These are phyloP conservation scores for Agrocybe pediades DNA, from an alignment of 768 basidiomycete genomes.

Conservation along the genomic window DNA sequence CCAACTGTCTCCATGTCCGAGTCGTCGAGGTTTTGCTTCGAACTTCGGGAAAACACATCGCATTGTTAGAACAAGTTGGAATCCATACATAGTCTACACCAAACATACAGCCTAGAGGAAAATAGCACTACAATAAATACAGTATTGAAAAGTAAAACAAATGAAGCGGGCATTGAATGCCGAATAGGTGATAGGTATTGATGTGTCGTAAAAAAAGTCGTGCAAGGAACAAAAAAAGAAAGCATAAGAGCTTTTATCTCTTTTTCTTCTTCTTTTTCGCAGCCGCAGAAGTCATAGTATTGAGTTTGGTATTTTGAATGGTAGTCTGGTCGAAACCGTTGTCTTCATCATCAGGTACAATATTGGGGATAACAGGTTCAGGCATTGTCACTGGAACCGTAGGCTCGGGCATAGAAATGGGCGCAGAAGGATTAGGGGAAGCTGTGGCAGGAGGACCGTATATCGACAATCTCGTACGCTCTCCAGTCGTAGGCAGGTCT, in stretches of 20 bases:
- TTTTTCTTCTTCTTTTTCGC: constrained; percentile 19
- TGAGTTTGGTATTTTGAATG: constrained; percentile 21
- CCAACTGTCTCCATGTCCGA: too few species aligned
- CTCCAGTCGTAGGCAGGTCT: constrained; percentile 14
- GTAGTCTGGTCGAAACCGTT: constrained; percentile 24
- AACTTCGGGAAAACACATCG: too few species aligned
- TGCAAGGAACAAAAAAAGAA: background rate
- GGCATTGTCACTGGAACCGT: constrained; percentile 7
- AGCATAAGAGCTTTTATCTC: background rate
- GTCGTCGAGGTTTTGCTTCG: too few species aligned
- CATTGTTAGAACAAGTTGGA: too few species aligned
- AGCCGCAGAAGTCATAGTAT: constrained; percentile 12
- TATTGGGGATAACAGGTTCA: constrained; percentile 2
- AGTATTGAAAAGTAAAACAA: background rate
- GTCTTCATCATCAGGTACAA: constrained; percentile 14
- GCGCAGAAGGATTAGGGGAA: background rate
- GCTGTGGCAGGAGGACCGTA: constrained; percentile 13
- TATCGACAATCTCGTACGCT: constrained; percentile 11
- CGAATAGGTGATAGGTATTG: too few species aligned
- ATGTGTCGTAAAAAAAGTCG: too few species aligned
- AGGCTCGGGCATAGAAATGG: constrained; percentile 5
- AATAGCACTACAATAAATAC: too few species aligned
- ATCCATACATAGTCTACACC: too few species aligned
- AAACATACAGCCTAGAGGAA: background rate
- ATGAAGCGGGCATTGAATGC: background rate